Evolutionary conservation across 2,329 filamentous ascomycete genomes (phyloP).

Genomic region (Aspergillus terreus): DNA sequence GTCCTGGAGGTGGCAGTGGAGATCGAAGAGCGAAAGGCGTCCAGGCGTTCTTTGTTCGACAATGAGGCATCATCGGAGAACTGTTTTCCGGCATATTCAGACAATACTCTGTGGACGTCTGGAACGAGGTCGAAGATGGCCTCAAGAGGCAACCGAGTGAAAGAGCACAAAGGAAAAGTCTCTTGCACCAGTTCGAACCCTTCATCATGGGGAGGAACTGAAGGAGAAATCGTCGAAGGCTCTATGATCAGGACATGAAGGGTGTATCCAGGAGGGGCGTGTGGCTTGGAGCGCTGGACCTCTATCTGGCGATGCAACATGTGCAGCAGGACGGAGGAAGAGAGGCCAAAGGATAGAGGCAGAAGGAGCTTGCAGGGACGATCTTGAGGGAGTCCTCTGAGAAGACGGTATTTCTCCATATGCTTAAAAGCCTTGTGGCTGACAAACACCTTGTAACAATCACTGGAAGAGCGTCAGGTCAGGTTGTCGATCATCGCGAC

Average conservation of each 20-base stretch:
- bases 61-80: conserved; percentile 25
- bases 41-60: conserved; percentile 47
- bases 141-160: conserved; percentile 62
- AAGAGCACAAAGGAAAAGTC: conserved; percentile 63
- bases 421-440: conserved; percentile 77
- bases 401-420: conserved; percentile 61
- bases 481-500: conserved; percentile 1
- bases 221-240: conserved; percentile 28
- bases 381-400: conserved; percentile 32
- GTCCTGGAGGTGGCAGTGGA: conserved; percentile 70
- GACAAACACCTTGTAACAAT: conserved; percentile 76
- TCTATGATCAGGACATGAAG: conserved; percentile 49
- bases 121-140: conserved; percentile 51
- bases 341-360: conserved; percentile 78
- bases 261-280: conserved; percentile 62
- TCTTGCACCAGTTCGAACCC: conserved; percentile 49
- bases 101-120: conserved; percentile 30
- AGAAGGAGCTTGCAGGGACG: conserved; percentile 61
- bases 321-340: conserved; percentile 73
- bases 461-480: conserved; percentile 40
- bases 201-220: conserved; percentile 18
- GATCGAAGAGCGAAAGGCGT: conserved; percentile 56
- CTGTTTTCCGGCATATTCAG: conserved; percentile 24
- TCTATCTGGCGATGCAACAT: conserved; percentile 68
- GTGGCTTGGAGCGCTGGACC: conserved; percentile 60